phyloP scores from a whole-genome alignment of 768 basidiomycete genomes.

The Mycena chlorophos region DNA sequence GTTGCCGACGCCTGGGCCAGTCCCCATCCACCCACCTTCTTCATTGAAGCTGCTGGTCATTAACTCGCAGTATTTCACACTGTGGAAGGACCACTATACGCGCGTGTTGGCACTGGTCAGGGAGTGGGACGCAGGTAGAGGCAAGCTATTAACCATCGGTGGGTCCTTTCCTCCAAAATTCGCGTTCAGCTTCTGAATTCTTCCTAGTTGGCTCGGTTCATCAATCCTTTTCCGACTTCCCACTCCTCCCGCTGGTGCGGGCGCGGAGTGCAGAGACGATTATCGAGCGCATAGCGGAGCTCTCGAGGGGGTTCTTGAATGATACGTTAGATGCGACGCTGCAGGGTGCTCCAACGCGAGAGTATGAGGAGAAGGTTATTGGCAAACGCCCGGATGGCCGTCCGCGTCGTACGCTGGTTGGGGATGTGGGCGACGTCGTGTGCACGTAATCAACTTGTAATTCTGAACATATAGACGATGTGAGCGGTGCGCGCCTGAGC shows the following conservation, averaged over 20 bases:
- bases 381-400: conserved; percentile 47
- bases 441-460: not conserved
- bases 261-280: conserved; percentile 34
- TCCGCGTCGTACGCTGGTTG: conserved; percentile 44
- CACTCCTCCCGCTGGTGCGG: conserved; percentile 42
- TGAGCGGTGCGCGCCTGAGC: too few relatives aligned
- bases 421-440: conserved; percentile 44
- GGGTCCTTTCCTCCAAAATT: conserved; percentile 10
- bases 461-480: too few relatives aligned
- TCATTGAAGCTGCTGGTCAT: conserved; percentile 54
- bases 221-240: conserved; percentile 50
- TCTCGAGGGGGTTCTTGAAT: conserved; percentile 48
- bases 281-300: conserved; percentile 35
- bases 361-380: conserved; percentile 41
- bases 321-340: conserved; percentile 37
- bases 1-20: conserved; percentile 57
- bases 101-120: conserved; percentile 54
- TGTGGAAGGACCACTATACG: conserved; percentile 76
- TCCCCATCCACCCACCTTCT: conserved; percentile 29
- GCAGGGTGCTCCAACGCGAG: conserved; percentile 29
- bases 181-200: not conserved
- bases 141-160: conserved; percentile 52
- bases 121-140: conserved; percentile 51
- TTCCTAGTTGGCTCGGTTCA: conserved; percentile 45
- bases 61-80: conserved; percentile 75